Base-by-base conservation (phyloP, 345 rosid genomes). In the Trapa incisa region DNA sequence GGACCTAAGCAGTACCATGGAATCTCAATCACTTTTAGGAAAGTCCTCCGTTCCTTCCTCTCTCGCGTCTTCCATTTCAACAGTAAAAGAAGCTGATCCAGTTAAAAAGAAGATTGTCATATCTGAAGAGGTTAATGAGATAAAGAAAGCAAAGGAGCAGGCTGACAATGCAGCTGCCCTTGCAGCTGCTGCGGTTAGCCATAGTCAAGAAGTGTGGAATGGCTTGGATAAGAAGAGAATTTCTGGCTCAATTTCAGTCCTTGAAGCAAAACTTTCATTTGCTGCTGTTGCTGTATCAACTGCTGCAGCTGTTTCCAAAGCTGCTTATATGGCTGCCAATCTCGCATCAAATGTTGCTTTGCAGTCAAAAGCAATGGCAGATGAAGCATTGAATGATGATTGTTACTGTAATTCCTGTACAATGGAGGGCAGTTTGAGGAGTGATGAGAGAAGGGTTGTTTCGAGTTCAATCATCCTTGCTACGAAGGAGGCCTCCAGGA, bases 271-370 rank as follows among this genome's bases (percentile, higher is more conserved):
- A 69, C 72, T 95, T 77, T 84, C 90, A 45, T 85, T 86, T n/a
- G 96, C 98, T 71, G 94, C 92, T 65, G 84, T 80, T 83, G 90
- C 96, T 32, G 74, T 85, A 68, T 86, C 96, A 60, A 89, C 96
- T 37, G 98, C 99, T 2, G 89, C 94, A 72, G 87, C 99, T 52
- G 97, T 91, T 81, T 98, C 98, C 54, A 91, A 85, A 75, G 97
- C 98, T 13, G 99, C 99, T 50, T 92, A 98, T 64, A 96, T 96
- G 13, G 96, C 96, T 61, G 96, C 97, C 67, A 87, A 81, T 78
- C 94, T 95, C 42, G 98, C 99, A 70, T 82, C 93, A 47, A 83
- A 78, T 84, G 97, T 97, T 69, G 97, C 99, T 50, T 74, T 95
- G 72, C 99, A 91, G 81, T 94, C 96, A 41, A 91, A 89, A 82